Percentiles rank a stretch among this genome's conserved stretches.
Evolutionary conservation across 116 monocot species (phyloP).

Genomic region (Dioscorea cayenensis): DNA sequence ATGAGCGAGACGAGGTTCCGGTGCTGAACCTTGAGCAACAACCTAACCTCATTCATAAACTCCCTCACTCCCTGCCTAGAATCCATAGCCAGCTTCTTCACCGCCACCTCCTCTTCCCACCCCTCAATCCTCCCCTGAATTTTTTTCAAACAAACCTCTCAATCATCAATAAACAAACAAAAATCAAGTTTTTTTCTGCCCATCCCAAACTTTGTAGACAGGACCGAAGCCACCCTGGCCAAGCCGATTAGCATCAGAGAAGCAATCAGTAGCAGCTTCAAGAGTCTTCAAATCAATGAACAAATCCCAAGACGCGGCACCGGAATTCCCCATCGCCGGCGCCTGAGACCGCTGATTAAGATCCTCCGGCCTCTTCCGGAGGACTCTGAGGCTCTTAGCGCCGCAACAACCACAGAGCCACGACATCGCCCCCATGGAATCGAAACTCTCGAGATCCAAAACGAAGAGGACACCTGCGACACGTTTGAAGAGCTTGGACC

Average conservation of each 20-base stretch:
- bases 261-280: constrained; percentile 51
- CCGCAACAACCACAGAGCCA: too few species aligned
- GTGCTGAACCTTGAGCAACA: constrained; percentile 76
- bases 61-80: constrained; percentile 60
- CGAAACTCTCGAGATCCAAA: too few species aligned
- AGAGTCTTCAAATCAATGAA: constrained; percentile 45
- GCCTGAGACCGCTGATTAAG: not conserved
- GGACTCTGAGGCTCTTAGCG: too few species aligned
- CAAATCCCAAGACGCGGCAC: constrained; percentile 17
- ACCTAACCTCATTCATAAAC: constrained; percentile 62
- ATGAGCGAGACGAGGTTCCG: constrained; percentile 63
- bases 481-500: too few species aligned
- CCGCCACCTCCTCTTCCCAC: constrained; percentile 50
- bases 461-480: too few species aligned
- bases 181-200: too few species aligned
- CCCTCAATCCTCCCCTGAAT: constrained; percentile 51
- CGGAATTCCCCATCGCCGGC: not conserved
- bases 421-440: too few species aligned
- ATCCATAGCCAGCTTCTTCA: constrained; percentile 67
- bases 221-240: constrained; percentile 78
- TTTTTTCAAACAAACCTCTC: not conserved
- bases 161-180: not conserved
- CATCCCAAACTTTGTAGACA: constrained; percentile 54
- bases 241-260: constrained; percentile 63
- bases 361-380: too few species aligned